Percentiles rank a stretch among this genome's conserved stretches.
phyloP scores from a whole-genome alignment of 75 land plant species.

The Larix kaempferi region DNA sequence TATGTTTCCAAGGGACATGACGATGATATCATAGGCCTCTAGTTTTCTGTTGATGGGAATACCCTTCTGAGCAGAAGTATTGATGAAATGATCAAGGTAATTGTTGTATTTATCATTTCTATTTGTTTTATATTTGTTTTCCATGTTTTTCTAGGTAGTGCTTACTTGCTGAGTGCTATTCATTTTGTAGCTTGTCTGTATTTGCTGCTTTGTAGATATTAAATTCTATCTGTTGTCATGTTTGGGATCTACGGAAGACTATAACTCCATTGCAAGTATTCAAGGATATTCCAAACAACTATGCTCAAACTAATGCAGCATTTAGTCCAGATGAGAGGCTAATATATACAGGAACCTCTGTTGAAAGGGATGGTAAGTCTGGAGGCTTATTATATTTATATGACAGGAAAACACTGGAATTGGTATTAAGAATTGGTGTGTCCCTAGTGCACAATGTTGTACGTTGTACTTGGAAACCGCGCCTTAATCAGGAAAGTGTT shows the following conservation, averaged over 20 bases:
- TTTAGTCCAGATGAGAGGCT: slow-evolving; percentile 96
- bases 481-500: slow-evolving; percentile 78
- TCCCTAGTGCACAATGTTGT: slow-evolving; percentile 84
- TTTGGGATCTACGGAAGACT: slow-evolving; percentile 88
- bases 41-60: slow-evolving; percentile 79
- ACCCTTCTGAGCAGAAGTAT: slow-evolving; percentile 78
- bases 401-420: slow-evolving; percentile 73
- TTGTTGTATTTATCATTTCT: neutral
- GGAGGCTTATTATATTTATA: slow-evolving; percentile 55
- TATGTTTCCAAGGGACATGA: slow-evolving; percentile 71
- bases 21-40: slow-evolving; percentile 84
- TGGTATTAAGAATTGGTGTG: slow-evolving; percentile 84
- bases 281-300: slow-evolving; percentile 74
- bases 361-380: slow-evolving; percentile 53
- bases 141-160: neutral
- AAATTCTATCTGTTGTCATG: slow-evolving; percentile 37
- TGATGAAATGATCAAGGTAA: slow-evolving; percentile 84
- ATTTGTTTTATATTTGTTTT: neutral
- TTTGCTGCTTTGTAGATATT: no score
- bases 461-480: slow-evolving; percentile 91
- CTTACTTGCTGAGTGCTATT: neutral
- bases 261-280: slow-evolving; percentile 65
- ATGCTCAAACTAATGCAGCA: slow-evolving; percentile 85
- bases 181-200: neutral
- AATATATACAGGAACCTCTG: slow-evolving; percentile 88